These are phyloP conservation scores for Salix koriyanagi DNA, from an alignment of 345 rosid genomes.

Conservation along the genomic window DNA sequence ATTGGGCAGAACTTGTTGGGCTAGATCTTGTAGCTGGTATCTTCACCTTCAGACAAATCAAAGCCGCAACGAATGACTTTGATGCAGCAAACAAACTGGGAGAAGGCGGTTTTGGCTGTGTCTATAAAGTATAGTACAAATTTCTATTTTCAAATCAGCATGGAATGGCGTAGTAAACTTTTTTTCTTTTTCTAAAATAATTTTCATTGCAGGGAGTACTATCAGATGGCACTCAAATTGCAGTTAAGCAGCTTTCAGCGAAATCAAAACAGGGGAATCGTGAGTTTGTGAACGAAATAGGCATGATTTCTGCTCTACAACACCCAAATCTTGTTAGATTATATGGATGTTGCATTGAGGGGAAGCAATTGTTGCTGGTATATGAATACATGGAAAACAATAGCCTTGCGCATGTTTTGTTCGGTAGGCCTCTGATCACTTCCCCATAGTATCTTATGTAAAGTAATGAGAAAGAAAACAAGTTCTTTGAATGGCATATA, in stretches of 20 bases:
- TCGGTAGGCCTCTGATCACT: constrained; percentile 21
- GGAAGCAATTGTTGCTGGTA: too few relatives aligned
- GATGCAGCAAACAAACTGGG: too few relatives aligned
- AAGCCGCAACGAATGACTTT: too few relatives aligned
- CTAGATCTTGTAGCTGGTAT: constrained; percentile 27
- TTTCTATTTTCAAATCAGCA: too few relatives aligned
- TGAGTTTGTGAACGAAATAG: constrained; percentile 42
- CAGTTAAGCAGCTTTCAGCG: constrained; percentile 49
- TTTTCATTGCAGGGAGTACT: too few relatives aligned
- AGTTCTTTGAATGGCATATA: neutral
- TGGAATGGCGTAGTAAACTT: too few relatives aligned
- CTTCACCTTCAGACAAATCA: too few relatives aligned
- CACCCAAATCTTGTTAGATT: too few relatives aligned
- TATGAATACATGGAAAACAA: constrained; percentile 31
- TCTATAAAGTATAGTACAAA: constrained; percentile 38
- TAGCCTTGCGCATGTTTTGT: constrained; percentile 46
- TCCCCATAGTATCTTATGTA: neutral
- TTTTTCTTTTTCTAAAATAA: too few relatives aligned
- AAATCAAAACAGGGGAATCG: constrained; percentile 58
- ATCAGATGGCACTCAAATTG: constrained; percentile 23
- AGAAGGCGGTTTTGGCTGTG: constrained; percentile 28
- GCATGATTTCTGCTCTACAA: too few relatives aligned
- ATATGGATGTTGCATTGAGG: too few relatives aligned
- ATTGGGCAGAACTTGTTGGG: constrained; percentile 35
- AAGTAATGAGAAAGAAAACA: neutral